Evolutionary conservation across 495 filamentous ascomycete genomes (phyloP).

Genomic region (Talaromyces nanjingensis): DNA sequence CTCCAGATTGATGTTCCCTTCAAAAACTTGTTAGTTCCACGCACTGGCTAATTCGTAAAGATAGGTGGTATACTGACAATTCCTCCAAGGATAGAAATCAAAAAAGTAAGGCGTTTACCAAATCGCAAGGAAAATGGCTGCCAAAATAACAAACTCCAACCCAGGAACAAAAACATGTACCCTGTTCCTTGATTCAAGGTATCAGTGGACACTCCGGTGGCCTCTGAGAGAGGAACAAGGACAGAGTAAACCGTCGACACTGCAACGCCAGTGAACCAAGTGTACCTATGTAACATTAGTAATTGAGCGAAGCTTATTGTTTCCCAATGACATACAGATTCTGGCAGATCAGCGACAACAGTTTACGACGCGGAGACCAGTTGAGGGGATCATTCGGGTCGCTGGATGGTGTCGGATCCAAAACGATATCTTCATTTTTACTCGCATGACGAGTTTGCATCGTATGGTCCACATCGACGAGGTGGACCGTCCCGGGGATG

Average conservation of each 20-base stretch:
- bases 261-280: slow-evolving; percentile 53
- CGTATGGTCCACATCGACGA: slow-evolving; percentile 47
- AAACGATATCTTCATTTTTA: slow-evolving; percentile 45
- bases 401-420: slow-evolving; percentile 50
- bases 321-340: slow-evolving; percentile 29
- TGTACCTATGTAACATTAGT: slow-evolving; percentile 35
- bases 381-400: slow-evolving; percentile 58
- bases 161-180: slow-evolving; percentile 56
- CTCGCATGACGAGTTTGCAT: slow-evolving; percentile 33
- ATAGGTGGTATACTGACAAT: slow-evolving; percentile 23
- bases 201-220: slow-evolving; percentile 44
- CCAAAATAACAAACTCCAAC: slow-evolving; percentile 62
- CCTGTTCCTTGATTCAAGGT: slow-evolving; percentile 56
- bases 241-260: slow-evolving; percentile 57
- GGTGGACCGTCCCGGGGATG: slow-evolving; percentile 48
- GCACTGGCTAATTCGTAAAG: slow-evolving; percentile 11
- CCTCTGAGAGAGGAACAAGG: slow-evolving; percentile 48
- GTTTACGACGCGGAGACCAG: slow-evolving; percentile 50
- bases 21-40: background rate
- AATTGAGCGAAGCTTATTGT: no score
- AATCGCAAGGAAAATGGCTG: slow-evolving; percentile 61
- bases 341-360: slow-evolving; percentile 42
- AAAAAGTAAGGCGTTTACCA: slow-evolving; percentile 58
- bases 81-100: slow-evolving; percentile 50
- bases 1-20: slow-evolving; percentile 32